These are phyloP conservation scores for Aspergillus haitiensis DNA, from an alignment of 495 filamentous ascomycete species.

Conservation along the genomic window DNA sequence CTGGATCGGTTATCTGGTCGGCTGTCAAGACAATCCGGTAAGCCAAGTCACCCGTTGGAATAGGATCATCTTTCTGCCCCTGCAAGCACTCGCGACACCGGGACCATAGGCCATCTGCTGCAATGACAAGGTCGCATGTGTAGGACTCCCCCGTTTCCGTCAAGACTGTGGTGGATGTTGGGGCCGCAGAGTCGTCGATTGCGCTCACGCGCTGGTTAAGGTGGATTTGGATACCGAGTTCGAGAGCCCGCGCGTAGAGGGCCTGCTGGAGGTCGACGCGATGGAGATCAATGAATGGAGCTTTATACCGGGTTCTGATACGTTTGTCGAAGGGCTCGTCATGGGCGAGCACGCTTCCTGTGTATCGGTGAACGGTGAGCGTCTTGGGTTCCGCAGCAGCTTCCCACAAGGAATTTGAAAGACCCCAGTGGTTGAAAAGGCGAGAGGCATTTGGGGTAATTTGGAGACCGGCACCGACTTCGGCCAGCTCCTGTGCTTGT, in stretches of 20 bases:
- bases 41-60: slow-evolving; percentile 66
- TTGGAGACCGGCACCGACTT: slow-evolving; percentile 56
- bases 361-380: slow-evolving; percentile 60
- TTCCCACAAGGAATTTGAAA: slow-evolving; percentile 45
- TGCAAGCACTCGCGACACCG: slow-evolving; percentile 50
- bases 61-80: slow-evolving; percentile 44
- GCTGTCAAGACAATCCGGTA: slow-evolving; percentile 64
- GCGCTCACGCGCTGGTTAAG: slow-evolving; percentile 45
- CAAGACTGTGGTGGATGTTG: slow-evolving; percentile 22
- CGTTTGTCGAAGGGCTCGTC: slow-evolving; percentile 47
- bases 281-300: slow-evolving; percentile 59
- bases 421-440: slow-evolving; percentile 54
- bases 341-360: slow-evolving; percentile 53
- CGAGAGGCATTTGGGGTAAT: slow-evolving; percentile 59
- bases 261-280: slow-evolving; percentile 58
- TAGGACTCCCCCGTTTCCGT: slow-evolving; percentile 31
- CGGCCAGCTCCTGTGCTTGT: slow-evolving; percentile 58
- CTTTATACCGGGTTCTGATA: slow-evolving; percentile 44
- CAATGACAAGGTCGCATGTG: slow-evolving; percentile 56
- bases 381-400: slow-evolving; percentile 52
- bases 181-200: slow-evolving; percentile 35
- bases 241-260: slow-evolving; percentile 50
- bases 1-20: slow-evolving; percentile 42
- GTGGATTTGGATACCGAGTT: slow-evolving; percentile 53
- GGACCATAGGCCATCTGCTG: slow-evolving; percentile 59